Evolutionary conservation across 23 red algal genomes (phyloP).

Genomic region (Cyanidium caldarium): DNA sequence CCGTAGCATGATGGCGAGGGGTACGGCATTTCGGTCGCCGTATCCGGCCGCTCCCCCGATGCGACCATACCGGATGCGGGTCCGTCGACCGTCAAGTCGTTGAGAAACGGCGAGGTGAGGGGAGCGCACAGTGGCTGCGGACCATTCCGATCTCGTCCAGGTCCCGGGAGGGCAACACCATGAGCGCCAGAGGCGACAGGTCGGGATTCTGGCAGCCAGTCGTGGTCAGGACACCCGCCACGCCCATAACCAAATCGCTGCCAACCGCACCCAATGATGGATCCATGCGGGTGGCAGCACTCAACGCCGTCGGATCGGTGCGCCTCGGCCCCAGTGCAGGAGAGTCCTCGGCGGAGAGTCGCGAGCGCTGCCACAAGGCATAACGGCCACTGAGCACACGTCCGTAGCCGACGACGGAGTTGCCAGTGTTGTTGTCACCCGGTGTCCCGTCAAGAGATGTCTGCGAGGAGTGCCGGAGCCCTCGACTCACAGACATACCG

Average conservation of each 20-base stretch:
- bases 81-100: neutral
- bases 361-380: neutral
- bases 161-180: constrained; percentile 59
- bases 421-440: neutral
- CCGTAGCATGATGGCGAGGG: neutral
- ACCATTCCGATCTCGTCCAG: constrained; percentile 73
- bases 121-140: constrained; percentile 57
- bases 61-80: neutral
- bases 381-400: neutral
- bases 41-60: no score
- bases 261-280: no score
- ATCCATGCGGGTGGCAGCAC: no score
- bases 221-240: constrained; percentile 10
- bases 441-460: no score
- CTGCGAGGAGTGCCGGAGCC: no score
- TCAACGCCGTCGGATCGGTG: no score
- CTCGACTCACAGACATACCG: neutral
- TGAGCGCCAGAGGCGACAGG: constrained; percentile 26
- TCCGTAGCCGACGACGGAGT: neutral
- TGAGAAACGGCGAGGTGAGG: constrained; percentile 23
- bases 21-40: neutral
- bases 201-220: constrained; percentile 22
- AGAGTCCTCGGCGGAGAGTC: neutral
- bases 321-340: neutral
- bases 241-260: no score